A percentile compares a stretch with the other conserved stretches of the same genome.
These are phyloP conservation scores for Elsinoe batatas DNA, from an alignment of 2,329 filamentous ascomycete genomes.

Conservation along the genomic window DNA sequence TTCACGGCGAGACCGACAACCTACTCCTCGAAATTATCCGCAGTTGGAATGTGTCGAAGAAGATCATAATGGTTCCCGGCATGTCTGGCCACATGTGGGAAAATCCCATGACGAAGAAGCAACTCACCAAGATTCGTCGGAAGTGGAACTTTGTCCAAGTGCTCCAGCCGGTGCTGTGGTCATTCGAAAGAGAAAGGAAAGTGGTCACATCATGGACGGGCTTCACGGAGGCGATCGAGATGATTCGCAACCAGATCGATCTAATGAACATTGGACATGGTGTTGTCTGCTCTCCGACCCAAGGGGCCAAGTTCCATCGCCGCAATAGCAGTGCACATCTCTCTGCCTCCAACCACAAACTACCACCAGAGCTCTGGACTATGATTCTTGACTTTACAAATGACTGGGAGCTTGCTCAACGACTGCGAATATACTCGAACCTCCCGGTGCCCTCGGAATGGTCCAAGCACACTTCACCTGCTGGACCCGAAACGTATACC, in stretches of 20 bases:
- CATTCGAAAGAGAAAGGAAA: constrained; percentile 52
- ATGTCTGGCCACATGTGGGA: constrained; percentile 89
- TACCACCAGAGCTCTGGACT: constrained; percentile 83
- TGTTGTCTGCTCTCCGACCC: constrained; percentile 42
- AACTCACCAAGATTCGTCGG: constrained; percentile 69
- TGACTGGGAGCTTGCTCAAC: constrained; percentile 84
- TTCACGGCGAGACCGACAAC: constrained; percentile 72
- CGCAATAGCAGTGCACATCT: constrained; percentile 31
- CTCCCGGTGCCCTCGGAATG: constrained; percentile 64
- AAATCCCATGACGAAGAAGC: constrained; percentile 78
- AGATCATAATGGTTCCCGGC: constrained; percentile 72
- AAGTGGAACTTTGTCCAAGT: constrained; percentile 85
- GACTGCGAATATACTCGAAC: constrained; percentile 70
- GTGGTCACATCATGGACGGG: constrained; percentile 45
- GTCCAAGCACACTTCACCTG: constrained; percentile 52
- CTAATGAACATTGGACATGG: constrained; percentile 64
- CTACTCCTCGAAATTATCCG: constrained; percentile 71
- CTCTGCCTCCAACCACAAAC: constrained; percentile 25
- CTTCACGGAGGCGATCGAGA: constrained; percentile 61
- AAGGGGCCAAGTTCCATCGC: constrained; percentile 18
- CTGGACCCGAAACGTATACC: constrained; percentile 61
- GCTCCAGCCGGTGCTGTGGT: constrained; percentile 72
- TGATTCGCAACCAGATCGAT: constrained; percentile 68
- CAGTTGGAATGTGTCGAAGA: constrained; percentile 80
- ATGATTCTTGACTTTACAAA: constrained; percentile 74